A percentile compares a stretch with the other conserved stretches of the same genome.
These are phyloP conservation scores for Lepidopterella palustris DNA, from an alignment of 495 filamentous ascomycete genomes.

Conservation along the genomic window DNA sequence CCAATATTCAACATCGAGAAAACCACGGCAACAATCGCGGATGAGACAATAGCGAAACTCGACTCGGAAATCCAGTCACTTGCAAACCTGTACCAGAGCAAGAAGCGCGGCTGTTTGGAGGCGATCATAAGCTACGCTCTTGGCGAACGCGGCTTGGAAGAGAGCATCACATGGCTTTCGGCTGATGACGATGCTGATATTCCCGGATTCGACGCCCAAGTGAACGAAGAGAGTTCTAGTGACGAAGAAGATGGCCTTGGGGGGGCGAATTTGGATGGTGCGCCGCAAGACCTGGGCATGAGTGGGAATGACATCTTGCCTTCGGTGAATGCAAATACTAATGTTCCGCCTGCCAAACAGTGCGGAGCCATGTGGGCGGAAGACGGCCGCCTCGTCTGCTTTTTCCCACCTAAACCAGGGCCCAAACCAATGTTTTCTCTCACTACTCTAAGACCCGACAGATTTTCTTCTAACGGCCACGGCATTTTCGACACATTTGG, in stretches of 20 bases:
- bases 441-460: constrained; percentile 53
- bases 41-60: constrained; percentile 58
- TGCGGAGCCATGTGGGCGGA: constrained; percentile 74
- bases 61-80: constrained; percentile 64
- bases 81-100: constrained; percentile 57
- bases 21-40: constrained; percentile 62
- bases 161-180: constrained; percentile 61
- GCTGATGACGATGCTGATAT: constrained; percentile 38
- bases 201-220: constrained; percentile 51
- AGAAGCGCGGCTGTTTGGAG: constrained; percentile 72
- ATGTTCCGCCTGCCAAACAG: constrained; percentile 65
- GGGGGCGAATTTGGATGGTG: constrained; percentile 44
- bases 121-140: constrained; percentile 75
- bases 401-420: constrained; percentile 77
- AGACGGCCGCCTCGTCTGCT: constrained; percentile 75
- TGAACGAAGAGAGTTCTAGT: constrained; percentile 65
- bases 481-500: constrained; percentile 84
- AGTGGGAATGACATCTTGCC: constrained; percentile 48
- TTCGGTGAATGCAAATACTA: constrained; percentile 61
- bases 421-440: constrained; percentile 57
- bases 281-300: constrained; percentile 43
- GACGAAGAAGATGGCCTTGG: constrained; percentile 67
- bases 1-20: constrained; percentile 62
- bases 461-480: constrained; percentile 51
- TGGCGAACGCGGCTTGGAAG: constrained; percentile 71